phyloP scores from a whole-genome alignment of 169 alveolate species.

The Theileria annulata region DNA sequence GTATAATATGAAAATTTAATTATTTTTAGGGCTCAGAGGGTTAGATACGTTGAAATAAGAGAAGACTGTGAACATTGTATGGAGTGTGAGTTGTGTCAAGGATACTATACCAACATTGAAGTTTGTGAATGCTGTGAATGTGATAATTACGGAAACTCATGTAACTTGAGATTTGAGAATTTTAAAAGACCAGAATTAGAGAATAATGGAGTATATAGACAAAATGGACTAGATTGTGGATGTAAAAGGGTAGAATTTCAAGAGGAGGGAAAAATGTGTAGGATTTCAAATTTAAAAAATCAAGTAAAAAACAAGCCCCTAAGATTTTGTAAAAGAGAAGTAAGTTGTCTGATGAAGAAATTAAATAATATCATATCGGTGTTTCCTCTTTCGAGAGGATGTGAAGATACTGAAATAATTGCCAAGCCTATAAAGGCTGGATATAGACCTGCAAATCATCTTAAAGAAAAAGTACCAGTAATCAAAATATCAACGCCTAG shows the following conservation, averaged over 20 bases:
- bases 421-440: slow-evolving; percentile 20
- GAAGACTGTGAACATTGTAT: neutral
- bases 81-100: neutral
- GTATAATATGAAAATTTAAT: neutral
- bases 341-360: neutral
- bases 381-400: slow-evolving; percentile 14
- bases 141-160: neutral
- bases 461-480: slow-evolving; percentile 6
- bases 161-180: neutral
- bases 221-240: neutral
- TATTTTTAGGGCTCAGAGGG: neutral
- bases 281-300: neutral
- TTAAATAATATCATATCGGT: slow-evolving; percentile 4
- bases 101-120: neutral
- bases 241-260: neutral
- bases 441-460: neutral
- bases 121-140: neutral
- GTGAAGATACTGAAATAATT: slow-evolving; percentile 31
- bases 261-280: neutral
- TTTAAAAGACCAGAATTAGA: neutral
- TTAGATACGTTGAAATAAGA: neutral
- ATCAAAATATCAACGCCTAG: slow-evolving; percentile 22
- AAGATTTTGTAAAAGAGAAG: slow-evolving; percentile 2
- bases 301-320: neutral
- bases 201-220: neutral